Evolutionary conservation across 345 rosid species (phyloP), one percentile per base, ranked within the genome.

Genomic region (Populus tremula): DNA sequence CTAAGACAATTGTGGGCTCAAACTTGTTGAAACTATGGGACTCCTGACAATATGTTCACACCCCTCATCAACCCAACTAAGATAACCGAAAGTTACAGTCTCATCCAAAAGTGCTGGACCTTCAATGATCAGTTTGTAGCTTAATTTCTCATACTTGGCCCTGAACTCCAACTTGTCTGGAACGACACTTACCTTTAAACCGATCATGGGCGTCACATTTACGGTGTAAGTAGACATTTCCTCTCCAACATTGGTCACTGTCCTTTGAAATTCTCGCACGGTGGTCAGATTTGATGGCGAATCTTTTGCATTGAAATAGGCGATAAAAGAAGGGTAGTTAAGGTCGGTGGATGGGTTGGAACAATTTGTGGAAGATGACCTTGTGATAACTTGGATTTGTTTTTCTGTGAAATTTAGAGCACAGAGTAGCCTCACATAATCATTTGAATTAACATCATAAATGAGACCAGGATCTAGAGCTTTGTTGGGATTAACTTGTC

Each of bases 241-340:
- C 3, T 75, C 86, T 45, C 84, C 94, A 9, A 87, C 88, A 66
- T 85, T 87, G 7, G 94, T 90, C 81, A 89, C 83, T 1, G 94
- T 90, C 76, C 92, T 83, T 29, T 63, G 74, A 77, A 86, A 88
- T 69, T 84, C 85, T 11, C 50, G 77, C 27, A 64, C 77, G 0
- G 45, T 73, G 12, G 38, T 70, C 41, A 76, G 33, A 70, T 71
- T 13, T 1, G 76, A 23, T 14, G 68, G 53, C 0, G 79, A 69
- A n/a, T 21, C 35, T 5, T 76, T 72, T 3, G 41, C 74, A 1
- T 62, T 74, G 68, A 80, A 87, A 47, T 76, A 82, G 17, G 86
- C 90, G 1, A 91, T 86, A 62, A 91, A 89, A 39, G 94, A 87
- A 67, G 90, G 91, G 77, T 88, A 90, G 73, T 90, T 90, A 6